Conservation (phyloP, 805 yeast genomes). For the Teunomyces tritomae region DNA sequence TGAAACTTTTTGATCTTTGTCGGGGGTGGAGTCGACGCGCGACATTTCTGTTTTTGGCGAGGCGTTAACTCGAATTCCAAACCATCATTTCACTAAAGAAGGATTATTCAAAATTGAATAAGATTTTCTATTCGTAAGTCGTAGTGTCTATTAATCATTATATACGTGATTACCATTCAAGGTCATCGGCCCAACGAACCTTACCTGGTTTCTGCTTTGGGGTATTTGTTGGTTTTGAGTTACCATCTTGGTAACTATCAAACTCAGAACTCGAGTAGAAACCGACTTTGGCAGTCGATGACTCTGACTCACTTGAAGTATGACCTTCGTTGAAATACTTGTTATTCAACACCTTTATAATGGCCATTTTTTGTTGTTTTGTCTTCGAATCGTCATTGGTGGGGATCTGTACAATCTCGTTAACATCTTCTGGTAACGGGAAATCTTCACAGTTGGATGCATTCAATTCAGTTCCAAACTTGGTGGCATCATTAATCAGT, state of each 20-base stretch:
- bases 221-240: neutral
- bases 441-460: conserved; percentile 61
- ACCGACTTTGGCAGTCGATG: conserved; percentile 1
- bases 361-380: conserved; percentile 36
- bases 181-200: conserved; percentile 10
- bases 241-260: neutral
- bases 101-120: neutral
- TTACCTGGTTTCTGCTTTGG: conserved; percentile 16
- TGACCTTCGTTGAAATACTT: neutral
- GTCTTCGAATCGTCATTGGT: conserved; percentile 27
- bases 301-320: neutral
- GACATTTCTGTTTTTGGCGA: neutral
- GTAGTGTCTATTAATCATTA: conserved; percentile 2
- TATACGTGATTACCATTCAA: conserved; percentile 8
- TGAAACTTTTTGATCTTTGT: neutral
- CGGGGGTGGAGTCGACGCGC: neutral
- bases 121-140: conserved; percentile 1
- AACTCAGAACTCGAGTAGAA: conserved; percentile 5
- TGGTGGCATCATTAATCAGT: conserved; percentile 58
- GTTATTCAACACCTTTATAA: conserved; percentile 33
- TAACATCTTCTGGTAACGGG: conserved; percentile 55
- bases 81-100: too few relatives aligned
- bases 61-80: too few relatives aligned
- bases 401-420: conserved; percentile 62
- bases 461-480: conserved; percentile 67